phyloP scores from a whole-genome alignment of 768 basidiomycete species.

The Mrakia frigida region DNA sequence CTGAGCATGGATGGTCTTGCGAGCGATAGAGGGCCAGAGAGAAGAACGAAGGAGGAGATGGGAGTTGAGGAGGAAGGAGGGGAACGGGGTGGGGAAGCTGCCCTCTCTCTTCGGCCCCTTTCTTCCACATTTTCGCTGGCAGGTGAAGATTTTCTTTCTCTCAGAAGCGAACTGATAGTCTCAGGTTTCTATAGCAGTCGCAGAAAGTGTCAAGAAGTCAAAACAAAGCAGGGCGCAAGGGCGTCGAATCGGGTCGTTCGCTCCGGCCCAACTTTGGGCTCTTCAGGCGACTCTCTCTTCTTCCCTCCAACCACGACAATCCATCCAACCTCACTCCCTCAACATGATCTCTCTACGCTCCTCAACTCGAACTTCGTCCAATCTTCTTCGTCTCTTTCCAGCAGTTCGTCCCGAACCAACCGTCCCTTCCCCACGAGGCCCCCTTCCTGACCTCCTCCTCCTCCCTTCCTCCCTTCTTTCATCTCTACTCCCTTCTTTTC shows the following conservation, averaged over 20 bases:
- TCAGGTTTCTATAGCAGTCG: too few species aligned
- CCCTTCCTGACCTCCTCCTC: neutral
- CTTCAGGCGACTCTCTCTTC: neutral
- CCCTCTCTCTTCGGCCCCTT: neutral
- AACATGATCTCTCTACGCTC: neutral
- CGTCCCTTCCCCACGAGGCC: neutral
- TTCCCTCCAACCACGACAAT: neutral
- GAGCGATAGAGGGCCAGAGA: too few species aligned
- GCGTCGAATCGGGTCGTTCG: neutral
- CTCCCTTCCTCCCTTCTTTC: neutral
- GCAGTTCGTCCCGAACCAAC: neutral
- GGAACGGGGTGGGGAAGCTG: neutral
- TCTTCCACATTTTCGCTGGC: neutral
- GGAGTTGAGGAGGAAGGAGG: neutral
- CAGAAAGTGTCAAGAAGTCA: neutral
- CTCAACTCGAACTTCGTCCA: neutral
- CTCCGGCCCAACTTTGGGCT: neutral
- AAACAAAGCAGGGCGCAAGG: neutral
- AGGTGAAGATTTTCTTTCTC: too few species aligned
- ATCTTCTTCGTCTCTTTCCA: neutral
- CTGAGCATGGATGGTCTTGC: too few species aligned
- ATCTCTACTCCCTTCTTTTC: neutral
- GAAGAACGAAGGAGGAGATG: neutral
- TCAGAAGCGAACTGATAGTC: too few species aligned
- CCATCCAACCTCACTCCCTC: neutral